Conservation (phyloP, 169 alveolate genomes). For the Pseudocohnilembus persalinus region DNA sequence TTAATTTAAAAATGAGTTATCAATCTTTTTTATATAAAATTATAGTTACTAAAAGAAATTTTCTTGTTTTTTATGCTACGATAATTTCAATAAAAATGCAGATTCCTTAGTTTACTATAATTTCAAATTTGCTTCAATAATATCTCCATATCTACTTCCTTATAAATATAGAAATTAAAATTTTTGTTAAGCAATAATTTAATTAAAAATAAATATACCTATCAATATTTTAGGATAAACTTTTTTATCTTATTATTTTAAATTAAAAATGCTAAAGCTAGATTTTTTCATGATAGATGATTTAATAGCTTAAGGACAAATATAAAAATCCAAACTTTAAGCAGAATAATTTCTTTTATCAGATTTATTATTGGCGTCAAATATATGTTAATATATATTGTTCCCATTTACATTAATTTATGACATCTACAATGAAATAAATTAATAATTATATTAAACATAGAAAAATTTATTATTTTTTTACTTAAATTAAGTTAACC, state of each 20-base stretch:
- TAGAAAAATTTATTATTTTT: not conserved
- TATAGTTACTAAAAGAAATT: too few species aligned
- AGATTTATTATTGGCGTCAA: constrained; percentile 22
- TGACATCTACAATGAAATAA: not conserved
- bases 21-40: too few species aligned
- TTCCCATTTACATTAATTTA: not conserved
- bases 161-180: constrained; percentile 20
- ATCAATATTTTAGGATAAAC: constrained; percentile 17
- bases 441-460: not conserved
- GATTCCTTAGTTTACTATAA: constrained; percentile 38
- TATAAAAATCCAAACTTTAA: constrained; percentile 68
- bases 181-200: too few species aligned
- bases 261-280: too few species aligned
- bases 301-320: constrained; percentile 48
- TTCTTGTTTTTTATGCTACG: constrained; percentile 1
- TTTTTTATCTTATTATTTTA: constrained; percentile 16
- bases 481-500: constrained; percentile 38
- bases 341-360: constrained; percentile 23
- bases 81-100: constrained; percentile 38
- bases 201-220: not conserved
- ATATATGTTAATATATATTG: not conserved
- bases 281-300: too few species aligned
- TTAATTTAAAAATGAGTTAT: not conserved
- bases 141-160: constrained; percentile 70
- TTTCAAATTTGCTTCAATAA: constrained; percentile 55